Evolutionary conservation across 2,329 filamentous ascomycete genomes (phyloP).

Genomic region (Albophoma yamanashiensis): DNA sequence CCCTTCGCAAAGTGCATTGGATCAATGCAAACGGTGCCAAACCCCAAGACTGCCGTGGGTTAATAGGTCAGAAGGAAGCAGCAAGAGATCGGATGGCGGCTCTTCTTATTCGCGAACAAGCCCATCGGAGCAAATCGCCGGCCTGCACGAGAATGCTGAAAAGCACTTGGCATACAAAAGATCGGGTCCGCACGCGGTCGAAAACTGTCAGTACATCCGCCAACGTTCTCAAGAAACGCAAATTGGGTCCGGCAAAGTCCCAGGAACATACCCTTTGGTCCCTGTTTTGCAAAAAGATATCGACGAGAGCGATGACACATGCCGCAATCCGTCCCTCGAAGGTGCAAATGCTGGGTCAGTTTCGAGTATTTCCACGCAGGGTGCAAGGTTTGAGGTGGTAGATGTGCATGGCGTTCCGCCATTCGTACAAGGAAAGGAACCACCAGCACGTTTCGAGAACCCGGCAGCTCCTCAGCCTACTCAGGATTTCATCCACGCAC

Average conservation of each 20-base stretch:
- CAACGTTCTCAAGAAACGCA: background rate
- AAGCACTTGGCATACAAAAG: background rate
- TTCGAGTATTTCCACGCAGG: too few relatives aligned
- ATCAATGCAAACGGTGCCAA: constrained; percentile 1
- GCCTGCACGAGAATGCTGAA: background rate
- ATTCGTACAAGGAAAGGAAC: background rate
- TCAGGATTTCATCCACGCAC: background rate
- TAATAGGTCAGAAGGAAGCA: too few relatives aligned
- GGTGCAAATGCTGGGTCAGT: background rate
- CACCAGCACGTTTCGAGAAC: background rate
- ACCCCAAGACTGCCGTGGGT: background rate
- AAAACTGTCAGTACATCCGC: background rate
- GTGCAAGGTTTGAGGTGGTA: background rate
- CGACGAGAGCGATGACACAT: background rate
- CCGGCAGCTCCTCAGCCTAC: too few relatives aligned
- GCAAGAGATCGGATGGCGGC: background rate
- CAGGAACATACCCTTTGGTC: background rate
- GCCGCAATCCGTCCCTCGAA: background rate
- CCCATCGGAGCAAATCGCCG: background rate
- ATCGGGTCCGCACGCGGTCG: background rate
- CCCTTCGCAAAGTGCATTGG: background rate
- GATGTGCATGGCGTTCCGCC: background rate
- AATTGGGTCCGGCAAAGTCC: background rate
- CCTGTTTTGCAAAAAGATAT: background rate
- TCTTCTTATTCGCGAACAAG: background rate